Evolutionary conservation across 441 rosid species (phyloP), one percentile per base, ranked within the genome.

Genomic region (Rhodomyrtus psidioides): DNA sequence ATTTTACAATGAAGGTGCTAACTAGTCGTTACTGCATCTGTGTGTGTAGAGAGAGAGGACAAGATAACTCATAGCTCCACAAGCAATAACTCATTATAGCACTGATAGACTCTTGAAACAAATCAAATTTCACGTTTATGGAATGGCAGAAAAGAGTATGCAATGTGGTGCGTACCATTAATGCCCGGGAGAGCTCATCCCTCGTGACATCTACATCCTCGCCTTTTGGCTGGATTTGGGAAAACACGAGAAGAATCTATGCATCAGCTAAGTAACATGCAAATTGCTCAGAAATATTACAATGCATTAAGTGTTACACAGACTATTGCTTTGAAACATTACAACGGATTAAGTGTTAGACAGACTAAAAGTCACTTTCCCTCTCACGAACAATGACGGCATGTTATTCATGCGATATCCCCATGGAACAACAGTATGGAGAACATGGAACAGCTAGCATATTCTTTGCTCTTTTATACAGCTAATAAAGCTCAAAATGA

Each of bases 181-280:
- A 89, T 83, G 94, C 95, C 88, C 89, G 91, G 85, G 99, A 94
- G 30, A 97, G 97, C 88, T 94, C 94, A 88, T 95, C 98, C 93
- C 95, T 94, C 90, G 86, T 87, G 87, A 92, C 88, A 87, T 85
- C 92, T 79, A 89, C 85, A 85, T 91, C 97, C 88, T 92, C 95
- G 85, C 86, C 91, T 89, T 89, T 94, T 74, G 93, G 90, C 99
- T 96, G 92, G 51, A 88, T 74, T 34, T 85, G 60, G 14, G 82
- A 79, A 76, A 83, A 84, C 81, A 53, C 6, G 12, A 79, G n/a
- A 83, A 54, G 86, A 86, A 60, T 44, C 81, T 53, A 86, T 54
- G 84, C 79, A 62, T 88, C 53, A 85, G 53, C 84, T 83, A 57
- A 87, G 83, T 70, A 55, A 75, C 84, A 79, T 44, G 75, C 75